Conservation (phyloP, 1,284 basidiomycete species). For the Cerrena zonata region DNA sequence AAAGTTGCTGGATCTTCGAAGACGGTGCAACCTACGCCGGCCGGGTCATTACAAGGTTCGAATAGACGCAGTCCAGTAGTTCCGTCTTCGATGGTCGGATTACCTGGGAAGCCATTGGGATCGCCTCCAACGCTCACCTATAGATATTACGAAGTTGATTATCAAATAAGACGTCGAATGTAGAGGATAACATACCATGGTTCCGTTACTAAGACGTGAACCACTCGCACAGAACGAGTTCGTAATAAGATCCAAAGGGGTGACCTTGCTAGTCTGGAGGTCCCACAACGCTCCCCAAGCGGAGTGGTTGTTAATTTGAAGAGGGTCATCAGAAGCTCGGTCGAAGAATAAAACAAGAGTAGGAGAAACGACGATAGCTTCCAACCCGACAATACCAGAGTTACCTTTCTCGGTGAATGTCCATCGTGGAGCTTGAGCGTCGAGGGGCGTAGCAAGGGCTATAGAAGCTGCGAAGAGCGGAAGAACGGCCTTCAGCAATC, state of each 20-base stretch:
- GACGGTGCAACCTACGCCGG: slow-evolving; percentile 34
- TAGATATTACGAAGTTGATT: neutral
- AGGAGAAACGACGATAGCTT: slow-evolving; percentile 41
- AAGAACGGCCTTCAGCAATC: too few relatives aligned
- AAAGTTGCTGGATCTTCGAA: slow-evolving; percentile 36
- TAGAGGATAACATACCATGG: slow-evolving; percentile 31
- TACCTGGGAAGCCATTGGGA: slow-evolving; percentile 36
- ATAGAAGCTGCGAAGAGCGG: neutral
- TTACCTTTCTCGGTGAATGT: slow-evolving; percentile 28
- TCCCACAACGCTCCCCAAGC: slow-evolving; percentile 46
- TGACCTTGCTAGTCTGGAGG: slow-evolving; percentile 35
- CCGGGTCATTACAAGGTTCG: slow-evolving; percentile 32
- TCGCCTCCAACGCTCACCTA: slow-evolving; percentile 41
- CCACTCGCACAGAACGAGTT: slow-evolving; percentile 52
- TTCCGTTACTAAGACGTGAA: slow-evolving; percentile 42
- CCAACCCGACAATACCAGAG: slow-evolving; percentile 44
- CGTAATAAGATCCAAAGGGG: slow-evolving; percentile 37
- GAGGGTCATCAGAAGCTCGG: slow-evolving; percentile 40
- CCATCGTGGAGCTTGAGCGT: slow-evolving; percentile 16
- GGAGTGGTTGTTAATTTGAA: slow-evolving; percentile 36
- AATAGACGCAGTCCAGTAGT: slow-evolving; percentile 33
- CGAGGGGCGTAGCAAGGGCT: neutral
- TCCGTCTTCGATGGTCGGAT: slow-evolving; percentile 35
- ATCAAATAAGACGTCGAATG: neutral
- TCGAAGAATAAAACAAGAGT: slow-evolving; percentile 43